Base-by-base conservation (phyloP, 371 early-diverging fungal species). In the Blyttiomyces sp. region DNA sequence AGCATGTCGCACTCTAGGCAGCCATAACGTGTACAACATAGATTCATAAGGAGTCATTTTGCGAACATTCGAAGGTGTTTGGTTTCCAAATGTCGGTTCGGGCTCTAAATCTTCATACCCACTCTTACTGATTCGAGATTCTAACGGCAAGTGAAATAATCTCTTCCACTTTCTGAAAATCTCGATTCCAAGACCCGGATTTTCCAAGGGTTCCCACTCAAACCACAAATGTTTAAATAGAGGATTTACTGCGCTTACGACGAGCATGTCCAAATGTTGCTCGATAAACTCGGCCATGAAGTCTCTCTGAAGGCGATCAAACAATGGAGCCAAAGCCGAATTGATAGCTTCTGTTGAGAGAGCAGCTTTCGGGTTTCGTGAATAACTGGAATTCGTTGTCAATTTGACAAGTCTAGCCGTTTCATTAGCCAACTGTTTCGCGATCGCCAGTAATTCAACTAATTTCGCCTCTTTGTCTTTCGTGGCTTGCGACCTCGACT, bases 41-140 rank as follows among this genome's bases (percentile, higher is more conserved):
- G 77, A 79, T 61, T 92, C 93, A 64, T 81, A 92, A 0, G 88
- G 86, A n/a, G 90, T 89, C 81, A 88, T 87, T 4, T 54, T 13
- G 39, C 39, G 39, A n/a, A 39, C n/a, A 11, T 39, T n/a, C 39
- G 39, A 11, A 39, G 11, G 39, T 11, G 39, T 26, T 5, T 27
- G n/a, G 13, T 36, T n/a, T n/a, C n/a, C n/a, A n/a, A n/a, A n/a
- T n/a, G n/a, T n/a, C n/a, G n/a, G n/a, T n/a, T n/a, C n/a, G n/a
- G n/a, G n/a, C n/a, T n/a, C n/a, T n/a, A n/a, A n/a, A n/a, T n/a
- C n/a, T n/a, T n/a, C n/a, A n/a, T n/a, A n/a, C n/a, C n/a, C n/a
- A n/a, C n/a, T n/a, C n/a, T n/a, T n/a, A n/a, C n/a, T n/a, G n/a
- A n/a, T n/a, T n/a, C n/a, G n/a, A n/a, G n/a, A 7, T 28, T 51